Base-by-base conservation (phyloP, 306 rosid genomes). In the Cajanus cajan region DNA sequence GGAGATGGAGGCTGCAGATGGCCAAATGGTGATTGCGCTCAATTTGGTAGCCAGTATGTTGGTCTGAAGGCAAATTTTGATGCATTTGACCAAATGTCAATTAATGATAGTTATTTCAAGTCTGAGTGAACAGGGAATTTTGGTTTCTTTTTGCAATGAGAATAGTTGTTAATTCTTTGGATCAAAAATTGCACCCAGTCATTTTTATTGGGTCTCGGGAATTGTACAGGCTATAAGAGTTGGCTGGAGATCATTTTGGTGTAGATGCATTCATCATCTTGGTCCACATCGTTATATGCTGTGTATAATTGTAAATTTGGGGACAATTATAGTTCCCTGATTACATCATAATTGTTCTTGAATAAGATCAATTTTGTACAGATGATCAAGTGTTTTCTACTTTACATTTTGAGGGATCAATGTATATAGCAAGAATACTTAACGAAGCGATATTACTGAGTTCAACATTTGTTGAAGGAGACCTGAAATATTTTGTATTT, bases 51-150 rank as follows among this genome's bases (percentile, higher is more conserved):
- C 85, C 99, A 95, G 68, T 91, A 93, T 84, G 87, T 93, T 21
- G 98, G 99, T 50, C 76, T 95, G 8, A 95, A 87, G 88, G 98
- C 98, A 61, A 95, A 95, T 85, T 95, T 85, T 64, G 99, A 95
- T 80, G 99, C 98, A 16, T 89, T 95, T 65, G 98, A 95, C 83
- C 88, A 83, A 41, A 92, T 95, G 15, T 90, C 92, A 15, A 90
- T 92, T 69, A 76, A 90, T 24, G 99, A 95, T 77, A 80, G 90
- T 80, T 93, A 95, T 82, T 95, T 95, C 88, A 88, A 86, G 77
- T 82, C 88, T 1, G 87, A 92, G 63, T 87, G 76, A 87, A n/a
- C 40, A 2, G 74, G 25, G 59, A 74, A 69, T 77, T 86, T 86
- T 83, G 66, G 74, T 68, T 57, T 76, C 58, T 62, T 81, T 76